Evolutionary conservation across 768 basidiomycete genomes (phyloP), one percentile per base, ranked within the genome.

Genomic region (Tulasnella sp.): DNA sequence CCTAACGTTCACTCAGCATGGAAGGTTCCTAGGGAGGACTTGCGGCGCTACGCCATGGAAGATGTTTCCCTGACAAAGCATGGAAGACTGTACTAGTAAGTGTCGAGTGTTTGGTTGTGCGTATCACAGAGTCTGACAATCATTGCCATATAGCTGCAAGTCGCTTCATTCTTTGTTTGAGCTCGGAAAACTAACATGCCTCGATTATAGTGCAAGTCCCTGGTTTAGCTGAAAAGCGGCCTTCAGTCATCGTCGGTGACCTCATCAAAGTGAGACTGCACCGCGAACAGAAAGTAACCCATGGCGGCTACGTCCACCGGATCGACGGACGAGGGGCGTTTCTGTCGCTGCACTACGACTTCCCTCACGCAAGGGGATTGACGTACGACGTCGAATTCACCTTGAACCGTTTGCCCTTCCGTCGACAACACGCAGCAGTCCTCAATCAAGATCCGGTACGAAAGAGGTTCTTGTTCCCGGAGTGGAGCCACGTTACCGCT

Each of bases 221-320:
- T 12, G 79, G 79, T 4, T 42, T 80, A 1, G 79, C 79, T 7
- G 79, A 80, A 58, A 80, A 80, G 14, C 58, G 77, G 4, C 79
- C 79, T 7, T 80, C 79, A 3, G 79, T 80, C 34, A 48, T 80
- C 72, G 48, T 77, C 18, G 76, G 76, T 24, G 76, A 77, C 76
- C 9, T n/a, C 28, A 77, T 77, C 46, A 48, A 77, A 14, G n/a
- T 60, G 31, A 11, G 41, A n/a, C 5, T 40, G 14, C 74, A 48
- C 40, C 12, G 40, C 0, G n/a, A 42, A 37, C 0, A 6, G 0
- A 41, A 24, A 12, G 31, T 31, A 22, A 0, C 24, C 2, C 48
- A 28, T n/a, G 22, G 31, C 12, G 76, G 76, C 20, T 58, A 28
- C 37, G 76, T 77, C 8, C 76, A 77, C 54, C 14, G 14, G 11